Evolutionary conservation across 164 flowering plant species (phyloP).

Genomic region (Annona squamosa): DNA sequence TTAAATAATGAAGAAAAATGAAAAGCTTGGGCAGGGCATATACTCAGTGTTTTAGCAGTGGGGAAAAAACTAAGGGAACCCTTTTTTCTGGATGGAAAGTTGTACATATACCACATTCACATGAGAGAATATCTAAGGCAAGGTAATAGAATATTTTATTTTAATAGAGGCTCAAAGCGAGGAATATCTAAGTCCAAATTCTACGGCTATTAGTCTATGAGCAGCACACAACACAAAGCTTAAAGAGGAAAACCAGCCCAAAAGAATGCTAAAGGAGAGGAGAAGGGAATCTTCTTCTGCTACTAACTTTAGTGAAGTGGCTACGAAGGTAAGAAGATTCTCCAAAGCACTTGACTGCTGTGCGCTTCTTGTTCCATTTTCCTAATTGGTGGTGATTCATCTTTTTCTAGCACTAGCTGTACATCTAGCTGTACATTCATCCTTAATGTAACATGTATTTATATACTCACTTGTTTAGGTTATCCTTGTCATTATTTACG

Average conservation of each 20-base stretch:
- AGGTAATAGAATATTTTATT: constrained; percentile 31
- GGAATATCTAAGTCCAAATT: constrained; percentile 74
- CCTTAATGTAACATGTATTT: no score
- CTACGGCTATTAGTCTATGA: constrained; percentile 43
- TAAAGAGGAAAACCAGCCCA: constrained; percentile 25
- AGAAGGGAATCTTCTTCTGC: constrained; percentile 67
- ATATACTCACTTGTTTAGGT: no score
- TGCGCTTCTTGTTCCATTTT: neutral
- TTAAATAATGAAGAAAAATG: constrained; percentile 12
- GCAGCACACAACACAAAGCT: constrained; percentile 29
- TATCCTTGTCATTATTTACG: no score
- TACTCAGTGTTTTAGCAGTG: constrained; percentile 17
- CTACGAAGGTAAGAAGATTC: constrained; percentile 73
- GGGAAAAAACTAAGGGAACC: constrained; percentile 2
- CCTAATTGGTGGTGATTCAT: neutral
- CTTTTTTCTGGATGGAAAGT: constrained; percentile 54
- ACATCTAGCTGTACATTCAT: no score
- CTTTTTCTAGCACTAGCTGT: no score
- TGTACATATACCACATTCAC: constrained; percentile 40
- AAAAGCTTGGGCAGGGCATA: constrained; percentile 21
- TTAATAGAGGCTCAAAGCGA: constrained; percentile 35
- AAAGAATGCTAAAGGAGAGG: constrained; percentile 34
- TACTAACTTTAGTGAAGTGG: constrained; percentile 76
- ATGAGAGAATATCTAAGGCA: constrained; percentile 48
- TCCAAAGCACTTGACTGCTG: neutral